A percentile compares a stretch with the other conserved stretches of the same genome.
These are phyloP conservation scores for Vicia faba DNA, from an alignment of 306 rosid genomes.

Conservation along the genomic window DNA sequence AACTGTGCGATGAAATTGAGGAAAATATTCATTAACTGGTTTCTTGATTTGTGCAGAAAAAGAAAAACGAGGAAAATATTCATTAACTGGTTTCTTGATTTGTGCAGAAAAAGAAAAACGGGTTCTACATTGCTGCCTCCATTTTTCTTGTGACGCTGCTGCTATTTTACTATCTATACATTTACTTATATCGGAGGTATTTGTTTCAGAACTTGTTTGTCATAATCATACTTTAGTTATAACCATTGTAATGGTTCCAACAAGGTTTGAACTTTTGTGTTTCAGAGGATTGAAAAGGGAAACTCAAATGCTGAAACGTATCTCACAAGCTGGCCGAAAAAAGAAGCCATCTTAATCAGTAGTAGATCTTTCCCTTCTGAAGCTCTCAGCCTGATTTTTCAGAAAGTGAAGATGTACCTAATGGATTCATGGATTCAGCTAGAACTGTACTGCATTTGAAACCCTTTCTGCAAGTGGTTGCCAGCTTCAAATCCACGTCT, in stretches of 20 bases:
- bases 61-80: conserved; percentile 37
- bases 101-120: conserved; percentile 60
- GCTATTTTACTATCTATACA: conserved; percentile 57
- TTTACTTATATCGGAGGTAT: conserved; percentile 72
- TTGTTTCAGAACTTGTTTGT: conserved; percentile 11
- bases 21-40: conserved; percentile 11
- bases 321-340: conserved; percentile 57
- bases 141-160: conserved; percentile 55
- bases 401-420: conserved; percentile 16
- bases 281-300: conserved; percentile 66
- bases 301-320: conserved; percentile 57
- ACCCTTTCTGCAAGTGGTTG: conserved; percentile 25
- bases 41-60: conserved; percentile 52
- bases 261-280: conserved; percentile 27
- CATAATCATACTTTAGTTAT: conserved; percentile 13
- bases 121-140: conserved; percentile 56
- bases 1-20: conserved; percentile 16
- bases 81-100: conserved; percentile 21
- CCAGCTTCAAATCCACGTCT: conserved; percentile 4
- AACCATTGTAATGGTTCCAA: conserved; percentile 25
- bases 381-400: conserved; percentile 29
- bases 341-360: conserved; percentile 61
- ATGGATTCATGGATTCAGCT: conserved; percentile 16
- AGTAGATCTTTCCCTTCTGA: conserved; percentile 4
- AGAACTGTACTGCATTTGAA: conserved; percentile 3